These are phyloP conservation scores for Pseudogymnoascus sp. DNA, from an alignment of 2,329 filamentous ascomycete genomes.

Conservation along the genomic window DNA sequence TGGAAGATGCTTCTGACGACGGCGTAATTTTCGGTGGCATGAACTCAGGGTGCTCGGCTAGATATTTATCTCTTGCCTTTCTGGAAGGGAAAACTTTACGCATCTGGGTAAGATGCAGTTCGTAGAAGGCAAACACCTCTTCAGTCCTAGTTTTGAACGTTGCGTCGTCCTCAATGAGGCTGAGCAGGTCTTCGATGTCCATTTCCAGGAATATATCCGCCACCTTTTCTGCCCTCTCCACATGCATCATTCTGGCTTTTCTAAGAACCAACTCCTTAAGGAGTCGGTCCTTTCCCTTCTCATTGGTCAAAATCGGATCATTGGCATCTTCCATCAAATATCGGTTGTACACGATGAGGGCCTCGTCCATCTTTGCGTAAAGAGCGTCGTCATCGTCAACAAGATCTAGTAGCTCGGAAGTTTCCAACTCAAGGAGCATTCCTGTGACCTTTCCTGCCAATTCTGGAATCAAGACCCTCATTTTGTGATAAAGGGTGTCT, in stretches of 20 bases:
- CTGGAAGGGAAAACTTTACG: background rate
- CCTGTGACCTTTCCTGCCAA: background rate
- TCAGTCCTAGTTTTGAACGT: background rate
- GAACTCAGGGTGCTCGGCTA: background rate
- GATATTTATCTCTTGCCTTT: background rate
- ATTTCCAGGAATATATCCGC: conserved; percentile 2
- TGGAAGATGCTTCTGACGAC: background rate
- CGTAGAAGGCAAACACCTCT: conserved; percentile 6
- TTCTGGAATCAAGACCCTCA: background rate
- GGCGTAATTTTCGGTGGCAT: conserved; percentile 3
- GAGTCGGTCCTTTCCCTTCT: background rate
- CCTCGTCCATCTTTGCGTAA: background rate
- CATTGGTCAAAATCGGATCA: background rate
- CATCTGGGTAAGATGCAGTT: conserved; percentile 1
- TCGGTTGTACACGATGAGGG: background rate
- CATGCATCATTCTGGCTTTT: background rate
- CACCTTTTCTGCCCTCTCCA: background rate
- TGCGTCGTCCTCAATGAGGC: background rate
- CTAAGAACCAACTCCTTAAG: background rate
- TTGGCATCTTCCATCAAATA: background rate
- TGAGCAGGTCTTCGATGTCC: background rate
- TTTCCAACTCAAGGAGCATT: background rate
- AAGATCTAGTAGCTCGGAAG: background rate
- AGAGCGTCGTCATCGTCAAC: background rate
- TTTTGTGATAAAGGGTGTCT: background rate